Evolutionary conservation across 1,139 yeast genomes (phyloP).

Genomic region (Wickerhamomyces sp.): DNA sequence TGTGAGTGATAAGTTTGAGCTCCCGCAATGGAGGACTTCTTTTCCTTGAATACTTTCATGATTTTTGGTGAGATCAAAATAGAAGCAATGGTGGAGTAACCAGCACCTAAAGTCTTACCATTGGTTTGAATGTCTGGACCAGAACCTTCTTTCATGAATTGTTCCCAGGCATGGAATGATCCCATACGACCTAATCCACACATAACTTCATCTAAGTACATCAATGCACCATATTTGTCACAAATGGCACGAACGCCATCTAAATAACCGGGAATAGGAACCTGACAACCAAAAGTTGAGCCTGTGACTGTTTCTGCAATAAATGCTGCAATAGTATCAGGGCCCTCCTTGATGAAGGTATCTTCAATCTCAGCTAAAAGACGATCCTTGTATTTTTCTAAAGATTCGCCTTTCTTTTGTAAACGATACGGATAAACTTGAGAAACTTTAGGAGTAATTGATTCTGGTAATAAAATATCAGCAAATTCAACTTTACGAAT

Average conservation of each 20-base stretch:
- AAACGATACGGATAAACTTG: slow-evolving; percentile 49
- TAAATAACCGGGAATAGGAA: slow-evolving; percentile 54
- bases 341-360: slow-evolving; percentile 44
- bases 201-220: slow-evolving; percentile 63
- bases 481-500: slow-evolving; percentile 39
- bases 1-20: slow-evolving; percentile 63
- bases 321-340: slow-evolving; percentile 50
- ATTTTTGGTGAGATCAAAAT: slow-evolving; percentile 49
- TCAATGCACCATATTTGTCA: slow-evolving; percentile 53
- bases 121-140: slow-evolving; percentile 60
- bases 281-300: slow-evolving; percentile 52
- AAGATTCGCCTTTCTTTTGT: slow-evolving; percentile 41
- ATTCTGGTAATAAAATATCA: slow-evolving; percentile 38
- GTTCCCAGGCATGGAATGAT: slow-evolving; percentile 49
- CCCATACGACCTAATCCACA: slow-evolving; percentile 61
- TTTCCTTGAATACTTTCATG: slow-evolving; percentile 29
- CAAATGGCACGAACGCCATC: slow-evolving; percentile 49
- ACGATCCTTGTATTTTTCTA: slow-evolving; percentile 44
- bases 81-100: slow-evolving; percentile 60
- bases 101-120: slow-evolving; percentile 64
- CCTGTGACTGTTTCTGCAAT: slow-evolving; percentile 56
- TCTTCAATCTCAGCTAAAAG: slow-evolving; percentile 46
- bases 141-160: slow-evolving; percentile 37
- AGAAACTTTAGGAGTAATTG: slow-evolving; percentile 41
- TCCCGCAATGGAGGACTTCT: slow-evolving; percentile 40